Conservation (phyloP, 2,329 filamentous ascomycete species). For the Penicillium verrucosum region DNA sequence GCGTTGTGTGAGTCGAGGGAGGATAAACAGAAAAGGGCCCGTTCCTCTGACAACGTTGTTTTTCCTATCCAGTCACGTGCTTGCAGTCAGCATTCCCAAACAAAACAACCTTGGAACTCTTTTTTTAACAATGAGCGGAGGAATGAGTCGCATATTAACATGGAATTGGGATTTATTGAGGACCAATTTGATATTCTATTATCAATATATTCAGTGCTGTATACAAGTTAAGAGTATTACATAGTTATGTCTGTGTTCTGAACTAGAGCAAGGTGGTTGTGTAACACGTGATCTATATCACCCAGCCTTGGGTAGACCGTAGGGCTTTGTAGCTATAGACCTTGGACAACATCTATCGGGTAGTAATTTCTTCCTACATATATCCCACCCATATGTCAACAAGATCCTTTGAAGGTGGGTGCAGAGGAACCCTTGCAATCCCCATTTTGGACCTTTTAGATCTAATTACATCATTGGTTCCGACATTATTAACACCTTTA, state of each 20-base stretch:
- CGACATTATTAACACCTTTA: neutral
- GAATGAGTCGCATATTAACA: neutral
- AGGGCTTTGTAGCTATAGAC: neutral
- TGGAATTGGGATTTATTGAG: neutral
- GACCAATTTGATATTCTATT: neutral
- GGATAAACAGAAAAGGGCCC: conserved; percentile 41
- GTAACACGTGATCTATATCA: neutral
- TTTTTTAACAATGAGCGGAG: neutral
- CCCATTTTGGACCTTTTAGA: neutral
- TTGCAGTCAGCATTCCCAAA: conserved; percentile 28
- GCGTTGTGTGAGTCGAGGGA: conserved; percentile 28
- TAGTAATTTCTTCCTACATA: too few species aligned
- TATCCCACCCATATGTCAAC: too few species aligned
- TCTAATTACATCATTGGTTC: neutral
- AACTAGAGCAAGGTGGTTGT: neutral
- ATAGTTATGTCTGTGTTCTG: neutral
- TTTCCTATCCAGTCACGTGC: conserved; percentile 32
- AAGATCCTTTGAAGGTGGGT: neutral
- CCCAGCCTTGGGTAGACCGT: neutral
- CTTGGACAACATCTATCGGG: too few species aligned
- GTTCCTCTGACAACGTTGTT: conserved; percentile 45
- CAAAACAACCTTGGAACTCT: conserved; percentile 13
- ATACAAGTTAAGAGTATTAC: neutral
- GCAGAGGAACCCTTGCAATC: neutral
- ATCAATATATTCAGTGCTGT: neutral